Percentiles rank a stretch among this genome's conserved stretches.
Evolutionary conservation across 768 basidiomycete species (phyloP).

Genomic region (Tulasnella calospora): DNA sequence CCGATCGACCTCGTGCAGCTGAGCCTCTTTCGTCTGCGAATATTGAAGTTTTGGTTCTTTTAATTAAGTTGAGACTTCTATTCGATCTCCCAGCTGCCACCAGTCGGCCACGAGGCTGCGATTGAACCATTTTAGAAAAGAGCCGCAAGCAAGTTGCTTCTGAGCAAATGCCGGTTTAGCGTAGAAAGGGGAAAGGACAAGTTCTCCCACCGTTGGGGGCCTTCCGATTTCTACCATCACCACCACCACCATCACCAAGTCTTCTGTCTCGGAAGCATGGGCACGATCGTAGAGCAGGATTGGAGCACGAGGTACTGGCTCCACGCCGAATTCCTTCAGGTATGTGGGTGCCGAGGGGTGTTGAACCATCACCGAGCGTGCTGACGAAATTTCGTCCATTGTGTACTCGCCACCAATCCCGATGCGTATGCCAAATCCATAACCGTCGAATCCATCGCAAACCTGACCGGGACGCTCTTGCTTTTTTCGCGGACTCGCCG

Average conservation of each 20-base stretch:
- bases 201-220: neutral
- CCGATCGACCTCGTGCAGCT: neutral
- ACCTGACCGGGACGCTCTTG: neutral
- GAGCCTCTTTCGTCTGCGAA: neutral
- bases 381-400: no score
- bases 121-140: neutral
- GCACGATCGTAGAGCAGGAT: neutral
- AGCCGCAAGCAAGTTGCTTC: neutral
- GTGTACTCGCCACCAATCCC: no score
- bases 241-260: neutral
- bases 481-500: neutral
- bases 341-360: neutral
- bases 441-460: no score
- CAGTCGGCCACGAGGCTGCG: neutral
- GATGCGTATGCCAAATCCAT: no score
- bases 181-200: neutral
- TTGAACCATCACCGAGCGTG: no score
- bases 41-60: neutral
- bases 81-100: neutral
- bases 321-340: conserved; percentile 2
- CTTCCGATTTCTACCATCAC: neutral
- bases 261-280: neutral
- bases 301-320: neutral
- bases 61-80: neutral
- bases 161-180: neutral